Evolutionary conservation across 176 grass and related monocot species (phyloP).

Genomic region (Lolium multiflorum): DNA sequence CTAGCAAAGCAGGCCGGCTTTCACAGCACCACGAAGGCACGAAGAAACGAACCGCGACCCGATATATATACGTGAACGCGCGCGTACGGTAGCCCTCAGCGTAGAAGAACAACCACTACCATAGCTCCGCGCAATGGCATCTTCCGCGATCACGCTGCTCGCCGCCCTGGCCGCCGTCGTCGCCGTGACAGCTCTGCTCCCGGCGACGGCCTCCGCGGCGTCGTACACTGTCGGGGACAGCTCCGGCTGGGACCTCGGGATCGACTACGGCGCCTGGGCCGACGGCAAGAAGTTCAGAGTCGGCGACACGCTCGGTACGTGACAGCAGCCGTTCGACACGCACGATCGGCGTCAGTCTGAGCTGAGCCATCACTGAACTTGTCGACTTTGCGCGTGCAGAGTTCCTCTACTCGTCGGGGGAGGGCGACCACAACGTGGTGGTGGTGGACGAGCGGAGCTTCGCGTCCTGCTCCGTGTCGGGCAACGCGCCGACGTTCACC

Average conservation of each 20-base stretch:
- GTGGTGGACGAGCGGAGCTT: constrained; percentile 32
- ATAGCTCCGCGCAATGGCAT: constrained; percentile 10
- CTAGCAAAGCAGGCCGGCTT: too few relatives aligned
- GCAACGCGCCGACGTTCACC: constrained; percentile 34
- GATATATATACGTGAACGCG: too few relatives aligned
- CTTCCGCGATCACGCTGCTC: not conserved
- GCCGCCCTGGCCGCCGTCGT: not conserved
- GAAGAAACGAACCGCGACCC: too few relatives aligned
- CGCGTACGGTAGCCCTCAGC: too few relatives aligned
- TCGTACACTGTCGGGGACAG: constrained; percentile 33
- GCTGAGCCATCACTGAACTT: too few relatives aligned
- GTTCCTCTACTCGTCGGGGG: constrained; percentile 35
- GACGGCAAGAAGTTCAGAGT: constrained; percentile 49
- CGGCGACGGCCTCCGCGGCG: not conserved
- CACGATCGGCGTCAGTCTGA: not conserved
- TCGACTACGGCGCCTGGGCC: constrained; percentile 48
- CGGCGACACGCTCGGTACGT: constrained; percentile 54
- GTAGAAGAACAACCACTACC: too few relatives aligned
- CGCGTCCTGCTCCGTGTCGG: constrained; percentile 3
- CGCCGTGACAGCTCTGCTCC: constrained; percentile 15
- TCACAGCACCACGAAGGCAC: too few relatives aligned
- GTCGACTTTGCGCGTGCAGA: not conserved
- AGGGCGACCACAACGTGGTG: constrained; percentile 35
- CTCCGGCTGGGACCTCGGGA: constrained; percentile 37
- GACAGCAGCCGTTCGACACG: not conserved